Evolutionary conservation across 768 basidiomycete genomes (phyloP).

Genomic region (Hysterangium stoloniferum): DNA sequence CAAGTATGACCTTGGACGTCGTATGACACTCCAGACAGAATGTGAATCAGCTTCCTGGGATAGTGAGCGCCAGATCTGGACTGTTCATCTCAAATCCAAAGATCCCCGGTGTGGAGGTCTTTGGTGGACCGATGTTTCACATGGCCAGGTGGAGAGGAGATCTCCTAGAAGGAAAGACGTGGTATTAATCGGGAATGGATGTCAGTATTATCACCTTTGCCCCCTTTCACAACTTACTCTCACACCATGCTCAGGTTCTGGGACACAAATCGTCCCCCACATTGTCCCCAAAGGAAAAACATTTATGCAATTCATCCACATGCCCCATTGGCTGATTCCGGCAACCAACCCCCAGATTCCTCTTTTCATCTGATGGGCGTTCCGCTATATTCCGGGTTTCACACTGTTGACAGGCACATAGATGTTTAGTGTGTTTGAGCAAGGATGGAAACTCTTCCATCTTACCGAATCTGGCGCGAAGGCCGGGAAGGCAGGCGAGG

Average conservation of each 20-base stretch:
- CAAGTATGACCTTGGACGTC: constrained; percentile 14
- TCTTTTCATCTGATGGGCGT: constrained; percentile 1
- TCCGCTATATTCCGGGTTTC: constrained; percentile 12
- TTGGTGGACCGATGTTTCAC: constrained; percentile 18
- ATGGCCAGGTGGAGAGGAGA: constrained; percentile 15
- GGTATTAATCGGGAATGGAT: constrained; percentile 22
- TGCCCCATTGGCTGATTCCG: constrained; percentile 16
- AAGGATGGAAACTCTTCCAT: constrained; percentile 1
- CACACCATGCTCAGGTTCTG: constrained; percentile 9
- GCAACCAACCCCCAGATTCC: constrained; percentile 3
- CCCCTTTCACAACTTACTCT: background rate
- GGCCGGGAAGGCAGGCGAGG: constrained; percentile 3
- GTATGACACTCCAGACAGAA: constrained; percentile 13
- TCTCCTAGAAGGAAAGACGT: constrained; percentile 16
- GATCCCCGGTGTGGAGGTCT: constrained; percentile 11
- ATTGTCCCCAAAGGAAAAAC: constrained; percentile 10
- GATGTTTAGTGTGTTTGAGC: background rate
- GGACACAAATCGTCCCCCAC: constrained; percentile 16
- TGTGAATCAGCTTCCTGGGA: constrained; percentile 14
- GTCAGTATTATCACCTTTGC: constrained; percentile 8
- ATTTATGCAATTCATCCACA: constrained; percentile 17
- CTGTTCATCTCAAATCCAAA: constrained; percentile 11
- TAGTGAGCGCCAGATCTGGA: constrained; percentile 14
- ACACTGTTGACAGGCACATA: background rate
- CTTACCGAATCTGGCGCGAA: background rate